A percentile compares a stretch with the other conserved stretches of the same genome.
These are phyloP conservation scores for Kwoniella botswanensis DNA, from an alignment of 768 basidiomycete genomes.

Conservation along the genomic window DNA sequence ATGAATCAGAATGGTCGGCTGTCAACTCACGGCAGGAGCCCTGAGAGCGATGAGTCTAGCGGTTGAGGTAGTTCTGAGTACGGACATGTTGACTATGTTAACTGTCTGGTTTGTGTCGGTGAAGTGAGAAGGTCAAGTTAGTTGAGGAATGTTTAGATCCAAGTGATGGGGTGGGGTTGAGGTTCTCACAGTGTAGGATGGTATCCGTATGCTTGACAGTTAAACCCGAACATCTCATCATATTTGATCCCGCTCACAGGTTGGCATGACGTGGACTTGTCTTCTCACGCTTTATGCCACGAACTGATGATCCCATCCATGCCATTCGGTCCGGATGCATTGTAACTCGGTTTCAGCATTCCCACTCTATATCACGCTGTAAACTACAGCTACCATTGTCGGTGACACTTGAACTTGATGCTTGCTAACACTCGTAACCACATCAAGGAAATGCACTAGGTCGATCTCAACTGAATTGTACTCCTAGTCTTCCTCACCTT, in stretches of 20 bases:
- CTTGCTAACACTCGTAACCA: no score
- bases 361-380: no score
- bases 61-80: slow-evolving; percentile 20
- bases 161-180: not conserved
- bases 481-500: no score
- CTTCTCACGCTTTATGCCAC: not conserved
- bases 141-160: slow-evolving; percentile 6
- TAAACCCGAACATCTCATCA: not conserved
- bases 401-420: no score
- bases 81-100: slow-evolving; percentile 5
- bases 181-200: not conserved
- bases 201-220: not conserved
- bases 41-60: slow-evolving; percentile 35
- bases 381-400: no score
- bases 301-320: not conserved
- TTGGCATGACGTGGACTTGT: slow-evolving; percentile 1
- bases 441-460: no score
- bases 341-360: no score
- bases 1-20: not conserved
- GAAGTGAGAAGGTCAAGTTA: not conserved
- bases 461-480: no score
- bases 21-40: slow-evolving; percentile 39
- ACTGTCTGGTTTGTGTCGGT: not conserved
- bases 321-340: no score
- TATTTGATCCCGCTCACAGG: not conserved